Conservation (phyloP, 2,329 filamentous ascomycete genomes). For the Escovopsis sp. region DNA sequence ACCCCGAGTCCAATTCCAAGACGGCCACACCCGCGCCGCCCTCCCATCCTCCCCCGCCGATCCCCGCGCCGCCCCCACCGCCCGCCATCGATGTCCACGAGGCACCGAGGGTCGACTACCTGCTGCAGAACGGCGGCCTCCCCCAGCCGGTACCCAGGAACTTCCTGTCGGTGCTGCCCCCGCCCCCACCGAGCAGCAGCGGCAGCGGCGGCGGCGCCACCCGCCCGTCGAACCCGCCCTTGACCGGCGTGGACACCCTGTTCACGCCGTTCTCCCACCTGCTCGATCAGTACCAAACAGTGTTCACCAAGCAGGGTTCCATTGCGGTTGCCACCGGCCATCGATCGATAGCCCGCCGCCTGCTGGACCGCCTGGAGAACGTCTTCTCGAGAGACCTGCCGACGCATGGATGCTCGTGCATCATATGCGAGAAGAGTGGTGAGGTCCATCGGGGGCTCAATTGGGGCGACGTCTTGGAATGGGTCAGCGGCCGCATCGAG, state of each 20-base stretch:
- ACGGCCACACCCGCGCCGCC: conserved; percentile 24
- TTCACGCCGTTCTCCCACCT: conserved; percentile 74
- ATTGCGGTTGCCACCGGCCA: conserved; percentile 92
- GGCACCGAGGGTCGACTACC: conserved; percentile 75
- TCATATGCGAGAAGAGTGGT: conserved; percentile 57
- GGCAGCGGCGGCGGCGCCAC: conserved; percentile 25
- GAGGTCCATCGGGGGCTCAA: conserved; percentile 60
- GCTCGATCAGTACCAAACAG: conserved; percentile 71
- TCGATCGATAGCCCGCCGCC: conserved; percentile 75
- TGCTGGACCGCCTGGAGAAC: conserved; percentile 81
- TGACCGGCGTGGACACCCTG: conserved; percentile 53
- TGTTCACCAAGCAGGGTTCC: conserved; percentile 72
- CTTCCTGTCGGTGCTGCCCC: conserved; percentile 52
- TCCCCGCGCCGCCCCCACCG: conserved; percentile 55
- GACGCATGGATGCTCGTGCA: conserved; percentile 67
- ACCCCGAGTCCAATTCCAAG: conserved; percentile 18
- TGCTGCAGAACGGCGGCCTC: conserved; percentile 78
- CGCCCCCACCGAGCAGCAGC: conserved; percentile 14
- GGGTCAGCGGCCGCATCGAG: conserved; percentile 77
- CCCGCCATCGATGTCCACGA: conserved; percentile 57
- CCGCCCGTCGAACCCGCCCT: conserved; percentile 47
- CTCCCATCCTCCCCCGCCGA: conserved; percentile 27
- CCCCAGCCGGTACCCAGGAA: conserved; percentile 55
- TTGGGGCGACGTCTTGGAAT: conserved; percentile 91
- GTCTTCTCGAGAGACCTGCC: conserved; percentile 91